Conservation (phyloP, 345 rosid species). For the Moringa oleifera region DNA sequence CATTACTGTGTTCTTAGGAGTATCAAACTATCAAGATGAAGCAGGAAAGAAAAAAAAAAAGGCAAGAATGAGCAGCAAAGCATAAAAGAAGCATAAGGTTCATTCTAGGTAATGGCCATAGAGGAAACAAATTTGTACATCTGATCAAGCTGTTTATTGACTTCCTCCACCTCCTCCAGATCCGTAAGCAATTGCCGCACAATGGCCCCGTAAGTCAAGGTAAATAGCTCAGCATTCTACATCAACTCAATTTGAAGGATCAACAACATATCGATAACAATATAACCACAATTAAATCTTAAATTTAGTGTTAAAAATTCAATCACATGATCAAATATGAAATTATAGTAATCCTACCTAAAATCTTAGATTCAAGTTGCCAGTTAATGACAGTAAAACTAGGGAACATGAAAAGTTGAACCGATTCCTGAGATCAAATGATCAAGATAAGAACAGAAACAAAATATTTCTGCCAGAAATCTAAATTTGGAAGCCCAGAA, state of each 20-base stretch:
- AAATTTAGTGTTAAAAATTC: not conserved
- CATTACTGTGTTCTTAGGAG: not conserved
- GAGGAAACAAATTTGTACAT: constrained; percentile 37
- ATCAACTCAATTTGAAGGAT: constrained; percentile 13
- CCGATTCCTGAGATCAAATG: not conserved
- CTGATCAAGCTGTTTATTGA: constrained; percentile 95
- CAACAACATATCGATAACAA: constrained; percentile 6
- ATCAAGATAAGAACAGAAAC: not conserved
- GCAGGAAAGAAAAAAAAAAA: not conserved
- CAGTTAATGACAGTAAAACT: not conserved
- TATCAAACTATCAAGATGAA: not conserved
- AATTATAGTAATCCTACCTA: not conserved
- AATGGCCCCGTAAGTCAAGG: constrained; percentile 84
- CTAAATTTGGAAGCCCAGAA: not conserved
- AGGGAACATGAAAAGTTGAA: not conserved
- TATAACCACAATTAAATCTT: not conserved
- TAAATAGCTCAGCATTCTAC: constrained; percentile 91
- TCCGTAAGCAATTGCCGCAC: constrained; percentile 93
- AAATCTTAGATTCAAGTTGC: too few relatives aligned
- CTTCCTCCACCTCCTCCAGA: constrained; percentile 92
- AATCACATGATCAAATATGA: too few relatives aligned
- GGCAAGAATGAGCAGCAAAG: too few relatives aligned
- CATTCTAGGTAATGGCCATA: too few relatives aligned
- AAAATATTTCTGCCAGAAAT: not conserved
- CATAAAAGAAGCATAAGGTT: too few relatives aligned